Evolutionary conservation across 2,329 filamentous ascomycete species (phyloP).

Genomic region (Colletotrichum tropicale): DNA sequence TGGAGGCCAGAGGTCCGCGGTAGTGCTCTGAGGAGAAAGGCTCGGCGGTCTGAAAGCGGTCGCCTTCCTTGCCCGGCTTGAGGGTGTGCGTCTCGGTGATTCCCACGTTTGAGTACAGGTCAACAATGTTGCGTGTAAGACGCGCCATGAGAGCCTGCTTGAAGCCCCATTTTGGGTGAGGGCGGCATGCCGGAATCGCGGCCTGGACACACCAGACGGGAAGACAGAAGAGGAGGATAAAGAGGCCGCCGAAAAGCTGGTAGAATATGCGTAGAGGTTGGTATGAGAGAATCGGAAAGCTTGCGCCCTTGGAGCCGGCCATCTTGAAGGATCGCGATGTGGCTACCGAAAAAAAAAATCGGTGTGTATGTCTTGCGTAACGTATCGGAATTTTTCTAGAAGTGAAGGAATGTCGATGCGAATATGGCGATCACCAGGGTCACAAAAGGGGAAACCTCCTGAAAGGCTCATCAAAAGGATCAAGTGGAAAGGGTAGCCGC

Average conservation of each 20-base stretch:
- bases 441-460: not conserved
- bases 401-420: not conserved
- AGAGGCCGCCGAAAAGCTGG: not conserved
- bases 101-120: conserved; percentile 2
- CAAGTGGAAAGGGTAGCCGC: not conserved
- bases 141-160: conserved; percentile 4
- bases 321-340: not conserved
- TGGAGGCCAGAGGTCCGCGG: conserved; percentile 13
- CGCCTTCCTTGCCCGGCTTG: conserved; percentile 28
- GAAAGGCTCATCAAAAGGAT: not conserved
- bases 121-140: not conserved
- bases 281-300: not conserved
- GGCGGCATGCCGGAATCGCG: not conserved
- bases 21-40: conserved; percentile 21
- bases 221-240: not conserved
- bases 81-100: conserved; percentile 17
- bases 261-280: not conserved
- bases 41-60: conserved; percentile 25
- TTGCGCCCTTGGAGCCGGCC: not conserved
- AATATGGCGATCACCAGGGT: not conserved
- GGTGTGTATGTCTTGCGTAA: not conserved
- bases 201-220: not conserved
- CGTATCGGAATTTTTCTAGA: not conserved
- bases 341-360: not conserved
- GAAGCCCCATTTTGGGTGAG: conserved; percentile 8